Conservation (phyloP, 2,329 filamentous ascomycete genomes). For the Diaporthe citrichinensis region DNA sequence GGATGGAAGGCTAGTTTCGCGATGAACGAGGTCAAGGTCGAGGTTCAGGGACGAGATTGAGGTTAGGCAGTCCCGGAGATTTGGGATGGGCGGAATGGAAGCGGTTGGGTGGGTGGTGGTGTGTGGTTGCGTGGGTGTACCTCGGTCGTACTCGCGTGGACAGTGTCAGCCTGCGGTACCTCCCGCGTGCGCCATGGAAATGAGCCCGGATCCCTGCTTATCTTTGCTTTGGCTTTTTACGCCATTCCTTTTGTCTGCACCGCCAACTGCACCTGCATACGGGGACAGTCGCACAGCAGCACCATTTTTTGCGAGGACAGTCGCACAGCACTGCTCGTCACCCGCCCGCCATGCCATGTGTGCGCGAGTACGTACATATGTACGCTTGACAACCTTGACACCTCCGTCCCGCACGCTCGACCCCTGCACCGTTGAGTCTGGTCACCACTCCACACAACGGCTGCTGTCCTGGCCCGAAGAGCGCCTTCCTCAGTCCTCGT, state of each 20-base stretch:
- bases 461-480: not conserved
- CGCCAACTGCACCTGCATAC: constrained; percentile 22
- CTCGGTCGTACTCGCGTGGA: not conserved
- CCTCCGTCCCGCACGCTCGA: not conserved
- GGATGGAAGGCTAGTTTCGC: not conserved
- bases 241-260: constrained; percentile 32
- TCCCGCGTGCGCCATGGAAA: constrained; percentile 23
- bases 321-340: not conserved
- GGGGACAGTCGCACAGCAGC: not conserved
- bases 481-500: not conserved
- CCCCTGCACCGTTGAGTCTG: constrained; percentile 17
- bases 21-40: not conserved
- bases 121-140: not conserved
- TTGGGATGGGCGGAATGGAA: constrained; percentile 23
- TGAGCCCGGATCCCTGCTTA: constrained; percentile 19
- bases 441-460: not conserved
- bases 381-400: constrained; percentile 20
- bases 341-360: constrained; percentile 23
- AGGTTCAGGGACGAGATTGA: constrained; percentile 2
- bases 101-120: not conserved
- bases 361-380: constrained; percentile 9
- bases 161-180: not conserved
- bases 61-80: constrained; percentile 26
- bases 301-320: not conserved
- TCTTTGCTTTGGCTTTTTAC: constrained; percentile 31